Conservation (phyloP, 257 asterid genomes). For the Nicotiana tabacum region DNA sequence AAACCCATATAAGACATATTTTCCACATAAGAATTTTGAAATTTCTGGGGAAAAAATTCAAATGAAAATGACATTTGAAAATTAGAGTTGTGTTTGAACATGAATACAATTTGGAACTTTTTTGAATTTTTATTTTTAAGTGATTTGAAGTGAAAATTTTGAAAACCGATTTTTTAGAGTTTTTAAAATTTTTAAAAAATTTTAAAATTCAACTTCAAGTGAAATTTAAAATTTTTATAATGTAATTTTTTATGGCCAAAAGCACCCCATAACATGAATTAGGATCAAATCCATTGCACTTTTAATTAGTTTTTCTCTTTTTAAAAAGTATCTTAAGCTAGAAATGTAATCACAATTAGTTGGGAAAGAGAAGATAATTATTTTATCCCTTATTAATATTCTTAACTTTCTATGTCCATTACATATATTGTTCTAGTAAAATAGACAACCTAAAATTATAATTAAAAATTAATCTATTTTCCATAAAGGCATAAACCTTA, state of each 20-base stretch:
- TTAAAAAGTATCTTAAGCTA: not conserved
- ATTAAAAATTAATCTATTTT: not conserved
- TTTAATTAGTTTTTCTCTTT: not conserved
- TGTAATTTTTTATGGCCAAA: no score
- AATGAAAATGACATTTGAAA: no score
- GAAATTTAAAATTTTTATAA: no score
- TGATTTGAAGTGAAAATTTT: no score
- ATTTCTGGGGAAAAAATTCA: no score
- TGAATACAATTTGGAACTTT: no score
- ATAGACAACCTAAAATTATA: not conserved
- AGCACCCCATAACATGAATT: not conserved
- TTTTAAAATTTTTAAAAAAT: no score
- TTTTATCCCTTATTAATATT: not conserved
- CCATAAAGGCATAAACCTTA: conserved; percentile 12
- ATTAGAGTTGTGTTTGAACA: no score
- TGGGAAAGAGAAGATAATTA: not conserved
- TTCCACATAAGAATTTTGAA: no score
- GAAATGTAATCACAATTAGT: not conserved
- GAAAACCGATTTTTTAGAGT: no score
- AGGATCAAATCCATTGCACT: not conserved
- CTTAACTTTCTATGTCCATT: not conserved
- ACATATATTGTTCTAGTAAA: not conserved
- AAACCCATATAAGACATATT: not conserved
- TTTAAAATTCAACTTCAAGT: no score
- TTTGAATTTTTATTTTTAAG: no score